Evolutionary conservation across 768 basidiomycete species (phyloP), one percentile per base, ranked within the genome.

Genomic region (Lyophyllum decastes): DNA sequence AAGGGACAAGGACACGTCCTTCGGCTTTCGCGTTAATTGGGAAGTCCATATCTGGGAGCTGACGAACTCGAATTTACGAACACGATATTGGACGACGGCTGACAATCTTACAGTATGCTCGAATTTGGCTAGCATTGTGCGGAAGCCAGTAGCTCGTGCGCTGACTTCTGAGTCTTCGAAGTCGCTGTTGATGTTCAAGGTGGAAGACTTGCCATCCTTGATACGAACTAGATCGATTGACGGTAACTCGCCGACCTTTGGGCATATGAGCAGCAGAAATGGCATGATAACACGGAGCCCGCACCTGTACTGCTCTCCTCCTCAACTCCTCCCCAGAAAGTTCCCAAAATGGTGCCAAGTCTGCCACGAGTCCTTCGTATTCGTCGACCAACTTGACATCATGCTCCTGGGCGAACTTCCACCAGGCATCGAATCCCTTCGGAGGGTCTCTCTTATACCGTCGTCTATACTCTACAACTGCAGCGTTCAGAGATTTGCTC

Each of bases 11-110:
- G 8, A 99, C 86, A 16, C 97, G 88, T 11, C 96, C 93, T 74
- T 98, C 97, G 0, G 95, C 90, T 74, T 89, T 91, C 22, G 91
- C 86, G 65, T 98, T 98, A 73, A 99, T 86, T 0, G 97, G 86
- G 62, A 99, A 87, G 65, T 97, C 90, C 88, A 99, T 88, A 76
- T 98, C 87, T 12, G 96, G 95, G 4, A 98, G 81, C 87, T 94
- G 68, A 1, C 45, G 35, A 22, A 66, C 55, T 7, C 58, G 38
- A 46, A 38, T 40, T 58, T 52, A 55, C 27, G 56, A 22, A 17
- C 25, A 54, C 0, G 41, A 7, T 22, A 46, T 35, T 3, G 21
- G 45, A 34, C 24, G 22, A 24, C 24, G 55, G 24, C 21, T 35
- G 6, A 27, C 34, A 26, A 22, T 72, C 79, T 51, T 58, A 90